Conservation (phyloP, 768 basidiomycete genomes). For the Panellus pusillus region DNA sequence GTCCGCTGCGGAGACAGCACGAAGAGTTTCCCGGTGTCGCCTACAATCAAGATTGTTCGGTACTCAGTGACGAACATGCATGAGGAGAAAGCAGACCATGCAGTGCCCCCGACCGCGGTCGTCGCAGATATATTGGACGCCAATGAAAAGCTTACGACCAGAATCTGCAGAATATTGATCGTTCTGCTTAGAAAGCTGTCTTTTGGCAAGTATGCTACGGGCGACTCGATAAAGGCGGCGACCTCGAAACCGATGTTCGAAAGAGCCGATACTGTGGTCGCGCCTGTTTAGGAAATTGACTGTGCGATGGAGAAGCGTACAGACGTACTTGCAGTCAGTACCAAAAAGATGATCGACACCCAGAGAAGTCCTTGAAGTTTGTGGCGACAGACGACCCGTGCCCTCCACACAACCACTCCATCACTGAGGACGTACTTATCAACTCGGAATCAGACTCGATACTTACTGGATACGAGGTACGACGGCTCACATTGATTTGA, state of each 20-base stretch:
- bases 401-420: slow-evolving; percentile 16
- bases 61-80: background rate
- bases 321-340: slow-evolving; percentile 6
- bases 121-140: background rate
- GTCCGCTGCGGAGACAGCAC: background rate
- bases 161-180: background rate
- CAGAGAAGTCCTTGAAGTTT: background rate
- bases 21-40: slow-evolving; percentile 1
- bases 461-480: background rate
- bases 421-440: slow-evolving; percentile 7
- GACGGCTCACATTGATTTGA: slow-evolving; percentile 7
- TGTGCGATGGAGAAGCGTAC: background rate
- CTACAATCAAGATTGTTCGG: background rate
- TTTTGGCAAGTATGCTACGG: background rate
- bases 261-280: background rate
- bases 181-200: background rate
- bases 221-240: background rate
- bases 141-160: background rate
- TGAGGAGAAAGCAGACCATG: background rate
- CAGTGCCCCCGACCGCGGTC: background rate
- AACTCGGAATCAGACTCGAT: background rate
- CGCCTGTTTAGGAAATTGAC: no score
- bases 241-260: background rate
- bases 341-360: slow-evolving; percentile 2
- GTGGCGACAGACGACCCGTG: slow-evolving; percentile 8